These are phyloP conservation scores for Ocimum tenuiflorum DNA, from an alignment of 257 asterid genomes.

Conservation along the genomic window DNA sequence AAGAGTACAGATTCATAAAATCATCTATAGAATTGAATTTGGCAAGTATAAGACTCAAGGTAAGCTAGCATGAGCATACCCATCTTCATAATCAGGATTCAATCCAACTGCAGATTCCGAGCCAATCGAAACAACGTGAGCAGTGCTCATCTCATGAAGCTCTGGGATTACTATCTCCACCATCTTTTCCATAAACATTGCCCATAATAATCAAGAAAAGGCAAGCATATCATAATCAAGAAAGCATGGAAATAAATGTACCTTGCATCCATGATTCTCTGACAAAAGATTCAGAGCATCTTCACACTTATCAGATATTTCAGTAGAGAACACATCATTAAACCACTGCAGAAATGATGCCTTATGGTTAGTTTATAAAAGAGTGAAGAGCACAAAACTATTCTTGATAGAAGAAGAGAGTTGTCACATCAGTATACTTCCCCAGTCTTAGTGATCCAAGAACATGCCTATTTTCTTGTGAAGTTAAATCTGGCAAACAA, in stretches of 20 bases:
- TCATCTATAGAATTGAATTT: constrained; percentile 7
- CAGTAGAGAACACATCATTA: constrained; percentile 86
- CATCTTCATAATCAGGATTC: constrained; percentile 73
- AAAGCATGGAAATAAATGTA: constrained; percentile 27
- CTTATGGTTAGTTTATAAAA: constrained; percentile 12
- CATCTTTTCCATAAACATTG: constrained; percentile 46
- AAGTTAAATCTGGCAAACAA: constrained; percentile 66
- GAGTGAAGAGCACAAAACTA: constrained; percentile 7
- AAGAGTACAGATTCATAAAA: constrained; percentile 16
- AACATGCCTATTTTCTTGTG: constrained; percentile 35
- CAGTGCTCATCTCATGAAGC: constrained; percentile 82
- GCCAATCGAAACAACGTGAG: constrained; percentile 87
- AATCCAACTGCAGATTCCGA: constrained; percentile 63
- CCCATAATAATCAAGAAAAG: not conserved
- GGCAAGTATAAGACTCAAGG: constrained; percentile 6
- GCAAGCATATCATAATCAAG: not conserved
- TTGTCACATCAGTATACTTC: constrained; percentile 78
- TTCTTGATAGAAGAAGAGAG: constrained; percentile 13
- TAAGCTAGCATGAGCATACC: constrained; percentile 57
- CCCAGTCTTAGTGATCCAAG: constrained; percentile 64
- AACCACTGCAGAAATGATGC: constrained; percentile 59
- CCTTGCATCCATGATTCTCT: constrained; percentile 82
- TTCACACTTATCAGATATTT: constrained; percentile 72
- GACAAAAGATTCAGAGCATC: constrained; percentile 62
- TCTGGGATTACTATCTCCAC: constrained; percentile 89